Evolutionary conservation across 2,329 filamentous ascomycete genomes (phyloP).

Genomic region (Ascochyta pisi): DNA sequence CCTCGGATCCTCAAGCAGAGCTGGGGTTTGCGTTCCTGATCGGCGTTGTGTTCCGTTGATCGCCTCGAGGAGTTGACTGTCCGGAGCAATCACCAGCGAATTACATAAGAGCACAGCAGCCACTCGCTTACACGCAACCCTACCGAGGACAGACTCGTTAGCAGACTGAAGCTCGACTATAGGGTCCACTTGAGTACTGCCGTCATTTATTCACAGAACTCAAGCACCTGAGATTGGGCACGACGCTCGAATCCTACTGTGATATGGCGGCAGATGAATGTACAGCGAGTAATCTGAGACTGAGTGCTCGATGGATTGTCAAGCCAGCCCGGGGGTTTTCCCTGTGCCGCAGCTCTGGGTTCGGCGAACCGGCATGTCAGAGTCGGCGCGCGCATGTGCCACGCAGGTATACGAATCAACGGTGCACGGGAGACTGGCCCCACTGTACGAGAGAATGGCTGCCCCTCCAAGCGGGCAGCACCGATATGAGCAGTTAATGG

Average conservation of each 20-base stretch:
- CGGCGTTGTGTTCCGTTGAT: conserved; percentile 13
- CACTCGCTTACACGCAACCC: not conserved
- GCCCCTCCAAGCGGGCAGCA: conserved; percentile 23
- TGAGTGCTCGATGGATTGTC: not conserved
- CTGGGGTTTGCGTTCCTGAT: conserved; percentile 16
- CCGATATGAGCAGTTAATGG: conserved; percentile 37
- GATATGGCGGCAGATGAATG: not conserved
- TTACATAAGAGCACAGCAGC: conserved; percentile 3
- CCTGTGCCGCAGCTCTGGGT: conserved; percentile 16
- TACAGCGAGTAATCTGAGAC: not conserved
- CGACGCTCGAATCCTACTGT: not conserved
- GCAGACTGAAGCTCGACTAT: not conserved
- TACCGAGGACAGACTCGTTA: not conserved
- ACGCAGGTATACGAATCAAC: conserved; percentile 22
- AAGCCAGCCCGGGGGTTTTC: not conserved
- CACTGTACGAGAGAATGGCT: conserved; percentile 21
- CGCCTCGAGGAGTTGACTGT: conserved; percentile 2
- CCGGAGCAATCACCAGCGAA: conserved; percentile 10
- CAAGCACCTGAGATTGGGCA: not conserved
- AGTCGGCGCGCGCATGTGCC: conserved; percentile 24
- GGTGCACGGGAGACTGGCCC: conserved; percentile 16
- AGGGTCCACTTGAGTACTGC: conserved; percentile 1
- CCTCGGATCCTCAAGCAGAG: conserved; percentile 1
- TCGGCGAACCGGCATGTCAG: conserved; percentile 28
- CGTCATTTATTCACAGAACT: not conserved